Conservation (phyloP, 352 stramenopile genomes). For the Phytophthora pinifolia region DNA sequence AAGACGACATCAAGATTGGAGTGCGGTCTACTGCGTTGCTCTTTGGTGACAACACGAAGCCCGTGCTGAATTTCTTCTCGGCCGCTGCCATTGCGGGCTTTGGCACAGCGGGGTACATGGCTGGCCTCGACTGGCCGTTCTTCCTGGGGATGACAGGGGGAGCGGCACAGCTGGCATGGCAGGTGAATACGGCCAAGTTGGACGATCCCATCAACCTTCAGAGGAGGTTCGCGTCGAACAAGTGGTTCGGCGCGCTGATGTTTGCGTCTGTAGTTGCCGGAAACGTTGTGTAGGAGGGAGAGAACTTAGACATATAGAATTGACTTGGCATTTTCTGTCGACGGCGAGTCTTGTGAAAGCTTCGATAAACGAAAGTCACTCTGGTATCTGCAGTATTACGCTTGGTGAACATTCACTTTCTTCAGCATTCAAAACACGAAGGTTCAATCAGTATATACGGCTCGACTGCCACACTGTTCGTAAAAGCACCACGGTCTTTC, state of each 20-base stretch:
- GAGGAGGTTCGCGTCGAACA: conserved; percentile 94
- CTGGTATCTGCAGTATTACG: too few relatives aligned
- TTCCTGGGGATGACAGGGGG: conserved; percentile 87
- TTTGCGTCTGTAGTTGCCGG: conserved; percentile 80
- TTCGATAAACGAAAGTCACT: too few relatives aligned
- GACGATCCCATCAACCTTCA: conserved; percentile 94
- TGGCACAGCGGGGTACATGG: conserved; percentile 74
- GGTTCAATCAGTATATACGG: too few relatives aligned
- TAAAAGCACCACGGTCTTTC: too few relatives aligned
- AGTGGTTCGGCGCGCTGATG: conserved; percentile 84
- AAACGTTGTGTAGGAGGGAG: conserved; percentile 50
- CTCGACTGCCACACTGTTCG: too few relatives aligned
- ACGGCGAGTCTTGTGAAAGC: too few relatives aligned
- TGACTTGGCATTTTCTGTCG: too few relatives aligned
- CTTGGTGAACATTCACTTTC: too few relatives aligned
- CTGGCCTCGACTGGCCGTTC: conserved; percentile 85
- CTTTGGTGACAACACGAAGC: conserved; percentile 95
- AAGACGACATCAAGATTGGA: conserved; percentile 95
- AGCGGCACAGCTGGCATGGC: conserved; percentile 95
- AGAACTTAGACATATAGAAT: too few relatives aligned
- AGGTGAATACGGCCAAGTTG: conserved; percentile 96
- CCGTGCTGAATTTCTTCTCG: conserved; percentile 89
- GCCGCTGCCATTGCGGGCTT: conserved; percentile 63
- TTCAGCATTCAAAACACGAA: too few relatives aligned
- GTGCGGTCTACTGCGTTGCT: conserved; percentile 96